Base-by-base conservation (phyloP, 106 monocot species). In the Narthecium ossifragum region DNA sequence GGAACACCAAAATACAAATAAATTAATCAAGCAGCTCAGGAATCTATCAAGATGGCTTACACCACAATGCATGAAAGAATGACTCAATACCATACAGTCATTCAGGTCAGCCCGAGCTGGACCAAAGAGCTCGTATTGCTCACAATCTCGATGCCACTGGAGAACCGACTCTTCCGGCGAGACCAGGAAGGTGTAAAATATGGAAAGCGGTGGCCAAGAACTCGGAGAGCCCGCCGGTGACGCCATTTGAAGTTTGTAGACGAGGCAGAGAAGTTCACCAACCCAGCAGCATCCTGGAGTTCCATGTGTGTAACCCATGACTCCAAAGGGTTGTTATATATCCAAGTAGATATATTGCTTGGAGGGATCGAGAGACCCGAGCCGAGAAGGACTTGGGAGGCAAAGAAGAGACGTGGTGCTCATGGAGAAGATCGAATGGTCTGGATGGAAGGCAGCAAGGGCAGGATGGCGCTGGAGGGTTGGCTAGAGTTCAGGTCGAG, bases 31-130 rank as follows among this genome's bases (percentile, higher is more conserved):
- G n/a, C n/a, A n/a, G n/a, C n/a, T n/a, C n/a, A n/a, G n/a, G n/a
- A n/a, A n/a, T n/a, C n/a, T n/a, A n/a, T n/a, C n/a, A n/a, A n/a
- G n/a, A n/a, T n/a, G n/a, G n/a, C n/a, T n/a, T n/a, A n/a, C n/a
- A n/a, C n/a, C n/a, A n/a, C n/a, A n/a, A n/a, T n/a, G n/a, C n/a
- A n/a, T n/a, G n/a, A n/a, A n/a, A n/a, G n/a, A n/a, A n/a, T n/a
- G n/a, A n/a, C n/a, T n/a, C n/a, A n/a, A n/a, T n/a, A n/a, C n/a
- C n/a, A n/a, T n/a, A n/a, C n/a, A 86, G 20, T 53, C 49, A 52
- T 86, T 86, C 22, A 73, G 70, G 31, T 86, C 4, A 85, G 53
- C 85, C 85, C 80, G 30, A 85, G 73, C 76, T 85, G 59, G 34
- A 51, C 45, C 17, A 77, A 39, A 1, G 31, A 29, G 12, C 63